Percentiles rank a stretch among this genome's conserved stretches.
Evolutionary conservation across 306 rosid species (phyloP).

Genomic region (Quillaja saponaria): DNA sequence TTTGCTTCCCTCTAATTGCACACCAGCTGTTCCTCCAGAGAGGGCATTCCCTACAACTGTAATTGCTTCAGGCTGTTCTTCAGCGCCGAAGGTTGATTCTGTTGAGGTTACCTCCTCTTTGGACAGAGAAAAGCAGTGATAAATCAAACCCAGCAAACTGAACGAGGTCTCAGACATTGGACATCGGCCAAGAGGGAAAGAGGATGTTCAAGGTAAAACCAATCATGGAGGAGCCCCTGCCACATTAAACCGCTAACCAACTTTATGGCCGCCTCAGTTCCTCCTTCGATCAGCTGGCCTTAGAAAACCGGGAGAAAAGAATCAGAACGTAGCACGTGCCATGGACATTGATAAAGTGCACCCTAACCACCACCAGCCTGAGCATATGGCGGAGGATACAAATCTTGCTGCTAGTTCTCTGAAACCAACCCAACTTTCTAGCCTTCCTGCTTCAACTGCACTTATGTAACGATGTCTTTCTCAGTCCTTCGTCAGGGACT

Average conservation of each 20-base stretch:
- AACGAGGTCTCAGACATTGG: slow-evolving; percentile 49
- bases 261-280: slow-evolving; percentile 60
- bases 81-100: slow-evolving; percentile 63
- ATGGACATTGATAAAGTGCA: slow-evolving; percentile 52
- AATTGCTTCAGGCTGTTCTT: slow-evolving; percentile 75
- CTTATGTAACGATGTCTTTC: slow-evolving; percentile 43
- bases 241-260: slow-evolving; percentile 44
- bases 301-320: slow-evolving; percentile 27
- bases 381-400: slow-evolving; percentile 46
- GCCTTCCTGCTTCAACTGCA: slow-evolving; percentile 42
- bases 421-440: slow-evolving; percentile 46
- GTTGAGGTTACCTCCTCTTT: slow-evolving; percentile 44
- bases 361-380: slow-evolving; percentile 41
- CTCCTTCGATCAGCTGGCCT: slow-evolving; percentile 41
- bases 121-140: slow-evolving; percentile 64
- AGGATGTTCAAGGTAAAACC: slow-evolving; percentile 57
- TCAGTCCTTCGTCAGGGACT: slow-evolving; percentile 40
- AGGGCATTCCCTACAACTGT: slow-evolving; percentile 92
- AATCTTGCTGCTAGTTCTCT: slow-evolving; percentile 31
- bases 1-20: slow-evolving; percentile 87
- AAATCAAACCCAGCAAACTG: slow-evolving; percentile 50
- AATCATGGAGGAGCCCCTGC: slow-evolving; percentile 38
- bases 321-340: slow-evolving; percentile 46
- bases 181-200: slow-evolving; percentile 49
- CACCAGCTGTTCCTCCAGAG: slow-evolving; percentile 98